phyloP scores from a whole-genome alignment of 345 rosid genomes.

The Hirschfeldia incana region DNA sequence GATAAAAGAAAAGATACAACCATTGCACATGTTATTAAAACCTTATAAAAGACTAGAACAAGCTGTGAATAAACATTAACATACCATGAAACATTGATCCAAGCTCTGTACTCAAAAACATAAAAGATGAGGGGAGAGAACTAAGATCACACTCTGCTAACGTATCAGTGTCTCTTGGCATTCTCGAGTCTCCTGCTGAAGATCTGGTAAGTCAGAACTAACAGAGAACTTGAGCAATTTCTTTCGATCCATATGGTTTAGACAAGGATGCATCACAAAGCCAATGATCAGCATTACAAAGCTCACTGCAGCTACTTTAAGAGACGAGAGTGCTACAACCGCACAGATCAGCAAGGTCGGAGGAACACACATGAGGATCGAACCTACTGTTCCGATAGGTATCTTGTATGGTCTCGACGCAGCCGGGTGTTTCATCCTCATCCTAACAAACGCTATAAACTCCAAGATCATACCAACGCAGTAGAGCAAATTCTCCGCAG shows the following conservation, averaged over 20 bases:
- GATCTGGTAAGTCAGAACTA: conserved; percentile 43
- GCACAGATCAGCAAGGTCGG: conserved; percentile 59
- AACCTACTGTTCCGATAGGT: conserved; percentile 65
- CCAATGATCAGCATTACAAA: conserved; percentile 54
- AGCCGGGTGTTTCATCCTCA: conserved; percentile 56
- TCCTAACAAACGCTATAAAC: conserved; percentile 57
- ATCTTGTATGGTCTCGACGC: conserved; percentile 68
- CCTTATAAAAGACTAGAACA: neutral
- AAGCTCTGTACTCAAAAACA: conserved; percentile 17
- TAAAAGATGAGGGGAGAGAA: neutral
- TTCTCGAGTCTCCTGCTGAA: conserved; percentile 34
- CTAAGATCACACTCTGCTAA: conserved; percentile 6
- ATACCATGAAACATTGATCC: neutral
- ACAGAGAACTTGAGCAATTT: conserved; percentile 59
- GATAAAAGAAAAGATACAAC: neutral
- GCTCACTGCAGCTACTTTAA: conserved; percentile 62
- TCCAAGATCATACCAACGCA: conserved; percentile 80
- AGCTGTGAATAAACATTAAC: conserved; percentile 5
- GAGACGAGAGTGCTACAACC: conserved; percentile 61
- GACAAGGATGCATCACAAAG: conserved; percentile 57
- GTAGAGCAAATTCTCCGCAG: conserved; percentile 72
- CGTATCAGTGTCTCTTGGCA: conserved; percentile 32
- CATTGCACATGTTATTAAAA: neutral
- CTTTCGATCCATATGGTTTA: conserved; percentile 50
- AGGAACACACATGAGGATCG: conserved; percentile 65